Evolutionary conservation across 2,329 filamentous ascomycete species (phyloP).

Genomic region (Aspergillus thermomutatus): DNA sequence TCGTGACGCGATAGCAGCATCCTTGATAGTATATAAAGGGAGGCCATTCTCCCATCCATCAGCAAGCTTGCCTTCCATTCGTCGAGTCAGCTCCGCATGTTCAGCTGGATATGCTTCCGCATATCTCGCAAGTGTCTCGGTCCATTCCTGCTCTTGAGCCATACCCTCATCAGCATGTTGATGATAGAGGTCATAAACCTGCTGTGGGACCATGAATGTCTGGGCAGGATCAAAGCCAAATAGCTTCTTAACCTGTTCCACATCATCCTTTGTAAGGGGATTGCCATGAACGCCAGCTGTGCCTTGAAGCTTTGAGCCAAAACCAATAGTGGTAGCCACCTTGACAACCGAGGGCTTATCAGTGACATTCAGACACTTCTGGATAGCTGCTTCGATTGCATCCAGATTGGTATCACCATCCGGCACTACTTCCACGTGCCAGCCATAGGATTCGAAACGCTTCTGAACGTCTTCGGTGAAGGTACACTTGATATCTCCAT

Average conservation of each 20-base stretch:
- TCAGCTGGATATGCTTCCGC: constrained; percentile 71
- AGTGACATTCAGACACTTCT: constrained; percentile 78
- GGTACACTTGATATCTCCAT: constrained; percentile 91
- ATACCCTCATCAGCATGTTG: constrained; percentile 83
- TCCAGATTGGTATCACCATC: constrained; percentile 87
- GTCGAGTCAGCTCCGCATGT: constrained; percentile 75
- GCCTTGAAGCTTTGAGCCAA: constrained; percentile 87
- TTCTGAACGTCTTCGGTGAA: constrained; percentile 96
- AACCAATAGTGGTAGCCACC: constrained; percentile 95
- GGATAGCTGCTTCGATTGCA: constrained; percentile 83
- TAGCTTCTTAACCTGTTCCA: constrained; percentile 87
- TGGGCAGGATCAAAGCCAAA: constrained; percentile 95
- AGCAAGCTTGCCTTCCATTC: constrained; percentile 77
- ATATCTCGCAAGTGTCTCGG: constrained; percentile 88
- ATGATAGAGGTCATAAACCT: constrained; percentile 88
- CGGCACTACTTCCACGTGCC: constrained; percentile 81
- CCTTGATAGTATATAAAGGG: constrained; percentile 82
- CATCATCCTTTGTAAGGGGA: constrained; percentile 90
- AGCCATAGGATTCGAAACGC: constrained; percentile 95
- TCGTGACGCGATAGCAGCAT: constrained; percentile 82
- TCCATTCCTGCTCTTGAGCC: constrained; percentile 90
- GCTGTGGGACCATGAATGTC: constrained; percentile 87
- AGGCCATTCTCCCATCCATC: constrained; percentile 95
- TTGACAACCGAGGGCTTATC: constrained; percentile 97
- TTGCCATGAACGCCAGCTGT: constrained; percentile 96